Conservation (phyloP, 805 yeast genomes). For the Lipomyces lipofer region DNA sequence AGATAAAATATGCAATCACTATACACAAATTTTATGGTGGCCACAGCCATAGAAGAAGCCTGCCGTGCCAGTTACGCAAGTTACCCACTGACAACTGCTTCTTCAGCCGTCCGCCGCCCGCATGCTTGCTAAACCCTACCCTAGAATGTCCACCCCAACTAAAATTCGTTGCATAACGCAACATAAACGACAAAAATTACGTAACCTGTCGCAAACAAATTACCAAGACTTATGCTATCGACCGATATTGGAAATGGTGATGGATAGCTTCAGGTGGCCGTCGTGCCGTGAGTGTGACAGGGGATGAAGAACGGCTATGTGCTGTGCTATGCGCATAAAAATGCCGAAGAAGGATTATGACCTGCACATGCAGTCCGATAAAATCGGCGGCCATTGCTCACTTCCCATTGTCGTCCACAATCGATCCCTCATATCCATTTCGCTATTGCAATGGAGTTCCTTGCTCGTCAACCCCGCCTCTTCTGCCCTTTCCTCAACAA, state of each 20-base stretch:
- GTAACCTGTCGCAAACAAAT: background rate
- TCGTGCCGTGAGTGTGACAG: background rate
- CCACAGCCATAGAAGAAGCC: background rate
- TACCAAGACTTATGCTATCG: background rate
- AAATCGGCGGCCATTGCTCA: background rate
- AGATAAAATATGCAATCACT: background rate
- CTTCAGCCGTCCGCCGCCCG: background rate
- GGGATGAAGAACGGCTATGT: background rate
- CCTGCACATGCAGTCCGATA: background rate
- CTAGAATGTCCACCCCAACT: background rate
- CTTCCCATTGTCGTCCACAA: background rate
- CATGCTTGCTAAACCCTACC: background rate
- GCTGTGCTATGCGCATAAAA: background rate
- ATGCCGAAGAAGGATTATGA: background rate
- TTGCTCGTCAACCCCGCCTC: slow-evolving; percentile 71
- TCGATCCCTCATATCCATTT: background rate
- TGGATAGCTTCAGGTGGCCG: background rate
- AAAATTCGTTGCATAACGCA: background rate
- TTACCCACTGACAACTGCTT: background rate
- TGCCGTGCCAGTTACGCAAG: background rate
- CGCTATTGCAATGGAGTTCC: slow-evolving; percentile 63
- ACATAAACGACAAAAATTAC: background rate
- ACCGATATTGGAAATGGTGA: background rate
- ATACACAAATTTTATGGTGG: background rate
- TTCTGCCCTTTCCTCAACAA: slow-evolving; percentile 80